A percentile compares a stretch with the other conserved stretches of the same genome.
Conservation (phyloP, 305 asterid genomes). For the Ajuga reptans region DNA sequence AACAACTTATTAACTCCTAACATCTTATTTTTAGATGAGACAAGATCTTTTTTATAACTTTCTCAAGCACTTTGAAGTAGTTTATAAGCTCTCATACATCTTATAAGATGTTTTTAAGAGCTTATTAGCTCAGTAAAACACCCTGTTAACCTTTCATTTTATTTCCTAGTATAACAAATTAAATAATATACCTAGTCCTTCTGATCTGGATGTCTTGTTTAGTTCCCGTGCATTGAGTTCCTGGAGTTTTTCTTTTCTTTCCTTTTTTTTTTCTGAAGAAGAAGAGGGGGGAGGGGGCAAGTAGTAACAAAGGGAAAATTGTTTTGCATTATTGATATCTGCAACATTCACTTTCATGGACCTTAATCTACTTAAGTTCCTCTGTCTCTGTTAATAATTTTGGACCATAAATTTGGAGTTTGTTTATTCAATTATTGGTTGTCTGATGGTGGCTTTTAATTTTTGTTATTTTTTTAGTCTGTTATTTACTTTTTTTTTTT, state of each 20-base stretch:
- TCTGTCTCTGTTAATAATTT: neutral
- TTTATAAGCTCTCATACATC: no score
- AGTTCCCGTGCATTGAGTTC: neutral
- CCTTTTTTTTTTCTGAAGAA: no score
- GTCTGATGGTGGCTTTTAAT: neutral
- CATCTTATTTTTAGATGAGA: no score
- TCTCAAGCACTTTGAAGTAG: no score
- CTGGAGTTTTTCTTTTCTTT: neutral
- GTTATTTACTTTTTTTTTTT: neutral
- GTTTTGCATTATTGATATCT: neutral
- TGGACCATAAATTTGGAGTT: constrained; percentile 13
- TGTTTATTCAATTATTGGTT: constrained; percentile 8
- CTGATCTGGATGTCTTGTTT: no score
- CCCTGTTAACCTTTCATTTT: neutral
- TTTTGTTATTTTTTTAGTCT: neutral
- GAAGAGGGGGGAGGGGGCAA: no score
- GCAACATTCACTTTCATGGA: neutral
- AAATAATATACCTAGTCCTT: no score
- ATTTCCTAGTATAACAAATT: neutral
- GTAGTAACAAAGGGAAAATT: neutral
- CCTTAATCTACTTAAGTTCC: neutral
- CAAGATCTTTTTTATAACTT: no score
- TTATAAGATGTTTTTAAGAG: no score
- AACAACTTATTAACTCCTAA: no score
- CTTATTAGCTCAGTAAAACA: no score